A percentile compares a stretch with the other conserved stretches of the same genome.
These are phyloP conservation scores for Neurospora sp. DNA, from an alignment of 495 filamentous ascomycete species.

Conservation along the genomic window DNA sequence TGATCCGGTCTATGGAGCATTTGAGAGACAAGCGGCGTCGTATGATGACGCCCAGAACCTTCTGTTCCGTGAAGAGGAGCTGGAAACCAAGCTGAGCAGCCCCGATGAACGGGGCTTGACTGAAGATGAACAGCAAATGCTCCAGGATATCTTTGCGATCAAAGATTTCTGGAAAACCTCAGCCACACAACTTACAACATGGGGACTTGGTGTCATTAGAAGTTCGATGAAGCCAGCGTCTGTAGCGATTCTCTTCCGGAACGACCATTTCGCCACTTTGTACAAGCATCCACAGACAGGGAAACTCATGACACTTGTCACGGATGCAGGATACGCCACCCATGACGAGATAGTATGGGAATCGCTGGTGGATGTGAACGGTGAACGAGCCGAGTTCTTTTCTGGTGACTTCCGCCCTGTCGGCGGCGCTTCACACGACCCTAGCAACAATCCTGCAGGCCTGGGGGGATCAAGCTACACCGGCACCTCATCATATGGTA, in stretches of 20 bases:
- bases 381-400: slow-evolving; percentile 73
- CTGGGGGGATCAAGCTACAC: not conserved
- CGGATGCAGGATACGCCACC: slow-evolving; percentile 78
- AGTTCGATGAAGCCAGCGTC: slow-evolving; percentile 58
- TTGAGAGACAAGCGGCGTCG: slow-evolving; percentile 60
- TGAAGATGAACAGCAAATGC: slow-evolving; percentile 59
- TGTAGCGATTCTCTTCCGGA: slow-evolving; percentile 84
- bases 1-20: slow-evolving; percentile 52
- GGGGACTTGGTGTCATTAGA: slow-evolving; percentile 64
- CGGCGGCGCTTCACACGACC: slow-evolving; percentile 38
- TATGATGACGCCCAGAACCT: slow-evolving; percentile 89
- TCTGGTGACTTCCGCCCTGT: slow-evolving; percentile 86
- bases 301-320: slow-evolving; percentile 71
- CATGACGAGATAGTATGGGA: slow-evolving; percentile 97
- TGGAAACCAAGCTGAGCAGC: slow-evolving; percentile 65
- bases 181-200: slow-evolving; percentile 76
- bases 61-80: slow-evolving; percentile 75
- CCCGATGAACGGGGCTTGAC: slow-evolving; percentile 34
- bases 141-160: slow-evolving; percentile 73
- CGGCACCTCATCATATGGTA: not conserved
- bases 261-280: slow-evolving; percentile 91
- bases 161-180: slow-evolving; percentile 68
- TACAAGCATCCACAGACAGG: slow-evolving; percentile 68
- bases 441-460: slow-evolving; percentile 7
- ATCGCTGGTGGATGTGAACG: slow-evolving; percentile 77